Base-by-base conservation (phyloP, 768 basidiomycete species). In the Leucosporidium yakuticum region DNA sequence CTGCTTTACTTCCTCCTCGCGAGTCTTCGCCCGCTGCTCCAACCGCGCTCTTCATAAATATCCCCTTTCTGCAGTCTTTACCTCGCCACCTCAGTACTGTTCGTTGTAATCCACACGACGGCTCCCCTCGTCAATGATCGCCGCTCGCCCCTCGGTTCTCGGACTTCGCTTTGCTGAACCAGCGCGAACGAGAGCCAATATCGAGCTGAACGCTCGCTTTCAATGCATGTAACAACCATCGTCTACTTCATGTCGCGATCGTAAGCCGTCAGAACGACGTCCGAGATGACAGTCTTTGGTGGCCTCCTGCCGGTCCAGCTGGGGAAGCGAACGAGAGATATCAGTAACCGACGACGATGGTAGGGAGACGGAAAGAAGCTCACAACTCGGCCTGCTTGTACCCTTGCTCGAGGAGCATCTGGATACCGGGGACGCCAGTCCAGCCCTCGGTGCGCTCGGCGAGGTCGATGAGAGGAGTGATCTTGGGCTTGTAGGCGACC, bases 361-460 rank as follows among this genome's bases (percentile, higher is more conserved):
- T 32, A 58, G 21, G 21, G 8, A 32, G n/a, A 14, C 0, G 4
- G 34, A 59, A 23, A 27, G 23, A 25, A 32, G 9, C 65, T 58
- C 44, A 66, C 67, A 69, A 48, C 47, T 44, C 44, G 77, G 91
- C 91, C 77, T 94, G 92, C 55, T 83, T 84, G 78, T 86, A 92
- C 2, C 90, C 93, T 77, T 96, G 93, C 80, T 92, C 88, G 32
- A 96, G 81, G 58, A 97, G 79, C 60, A 94, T 87, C 73, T 91
- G 88, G 15, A 95, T 79, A 0, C 94, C 93, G 60, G 83, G 83
- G n/a, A 92, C 88, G 6, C 81, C 79, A 15, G 78, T 81, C 93
- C 93, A 95, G 0, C 72, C 71, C 6, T 34, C 77, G 69, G 17
- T 62, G 39, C 11, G 80, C 81, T 83, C 81, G 6, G 91, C 93